Conservation (phyloP, 306 rosid species). For the Inga laurina region DNA sequence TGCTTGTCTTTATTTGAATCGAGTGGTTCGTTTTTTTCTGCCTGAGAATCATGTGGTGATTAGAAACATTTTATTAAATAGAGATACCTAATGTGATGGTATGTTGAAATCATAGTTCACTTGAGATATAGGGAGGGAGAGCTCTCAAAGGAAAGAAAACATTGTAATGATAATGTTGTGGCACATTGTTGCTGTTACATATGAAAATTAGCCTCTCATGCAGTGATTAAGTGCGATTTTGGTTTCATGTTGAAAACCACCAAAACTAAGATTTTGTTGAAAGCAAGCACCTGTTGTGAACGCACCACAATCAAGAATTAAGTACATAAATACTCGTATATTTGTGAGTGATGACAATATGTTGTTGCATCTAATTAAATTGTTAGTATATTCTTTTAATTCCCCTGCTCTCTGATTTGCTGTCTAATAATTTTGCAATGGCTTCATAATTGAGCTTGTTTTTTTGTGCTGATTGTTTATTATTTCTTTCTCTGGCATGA, state of each 20-base stretch:
- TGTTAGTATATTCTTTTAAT: background rate
- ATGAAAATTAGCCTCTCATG: background rate
- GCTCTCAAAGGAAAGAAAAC: background rate
- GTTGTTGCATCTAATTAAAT: background rate
- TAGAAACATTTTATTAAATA: background rate
- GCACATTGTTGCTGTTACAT: background rate
- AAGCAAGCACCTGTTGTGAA: background rate
- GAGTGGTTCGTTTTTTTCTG: background rate
- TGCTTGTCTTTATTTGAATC: background rate
- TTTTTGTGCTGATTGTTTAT: slow-evolving; percentile 6
- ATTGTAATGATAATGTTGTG: background rate
- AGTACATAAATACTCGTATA: background rate
- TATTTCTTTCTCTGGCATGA: background rate
- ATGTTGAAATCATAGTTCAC: background rate
- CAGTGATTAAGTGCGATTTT: background rate
- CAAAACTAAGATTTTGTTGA: background rate
- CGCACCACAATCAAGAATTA: background rate
- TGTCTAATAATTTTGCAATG: background rate
- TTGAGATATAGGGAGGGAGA: background rate
- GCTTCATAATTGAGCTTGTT: background rate
- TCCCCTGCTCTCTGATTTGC: background rate
- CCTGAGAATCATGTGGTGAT: background rate
- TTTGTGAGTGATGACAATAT: background rate
- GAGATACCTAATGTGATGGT: background rate
- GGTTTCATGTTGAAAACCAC: background rate